phyloP scores from a whole-genome alignment of 2,329 filamentous ascomycete species.

The Aspergillus hortae region DNA sequence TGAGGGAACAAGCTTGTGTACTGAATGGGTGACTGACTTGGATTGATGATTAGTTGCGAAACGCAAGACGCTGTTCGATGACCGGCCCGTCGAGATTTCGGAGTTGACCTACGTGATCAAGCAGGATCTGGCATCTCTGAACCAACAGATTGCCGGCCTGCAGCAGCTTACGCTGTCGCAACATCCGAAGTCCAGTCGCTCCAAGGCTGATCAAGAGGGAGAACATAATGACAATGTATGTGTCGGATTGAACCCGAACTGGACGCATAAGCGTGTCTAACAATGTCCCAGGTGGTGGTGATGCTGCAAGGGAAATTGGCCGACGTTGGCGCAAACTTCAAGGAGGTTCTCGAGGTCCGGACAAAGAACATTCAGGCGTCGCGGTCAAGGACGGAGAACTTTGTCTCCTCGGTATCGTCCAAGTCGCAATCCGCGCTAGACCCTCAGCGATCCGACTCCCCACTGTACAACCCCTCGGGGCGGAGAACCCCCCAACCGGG shows the following conservation, averaged over 20 bases:
- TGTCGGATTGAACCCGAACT: conserved; percentile 4
- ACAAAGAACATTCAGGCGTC: conserved; percentile 98
- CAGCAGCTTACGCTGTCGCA: conserved; percentile 73
- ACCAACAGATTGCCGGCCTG: conserved; percentile 82
- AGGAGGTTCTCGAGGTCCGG: conserved; percentile 90
- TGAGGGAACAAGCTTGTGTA: not conserved
- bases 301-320: conserved; percentile 87
- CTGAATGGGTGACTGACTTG: not conserved
- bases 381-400: conserved; percentile 88
- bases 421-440: conserved; percentile 63
- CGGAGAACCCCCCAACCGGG: conserved; percentile 60
- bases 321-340: conserved; percentile 92
- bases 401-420: conserved; percentile 83
- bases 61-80: conserved; percentile 94
- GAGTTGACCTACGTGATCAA: conserved; percentile 98
- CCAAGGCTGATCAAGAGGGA: conserved; percentile 68
- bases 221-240: conserved; percentile 92
- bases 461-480: conserved; percentile 78
- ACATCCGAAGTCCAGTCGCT: conserved; percentile 58
- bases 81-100: conserved; percentile 93
- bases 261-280: conserved; percentile 12
- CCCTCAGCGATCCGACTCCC: conserved; percentile 72
- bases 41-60: conserved; percentile 65
- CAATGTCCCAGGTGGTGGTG: conserved; percentile 60
- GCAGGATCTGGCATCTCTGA: conserved; percentile 82